These are phyloP conservation scores for Eutypa lata DNA, from an alignment of 2,329 filamentous ascomycete species.

Conservation along the genomic window DNA sequence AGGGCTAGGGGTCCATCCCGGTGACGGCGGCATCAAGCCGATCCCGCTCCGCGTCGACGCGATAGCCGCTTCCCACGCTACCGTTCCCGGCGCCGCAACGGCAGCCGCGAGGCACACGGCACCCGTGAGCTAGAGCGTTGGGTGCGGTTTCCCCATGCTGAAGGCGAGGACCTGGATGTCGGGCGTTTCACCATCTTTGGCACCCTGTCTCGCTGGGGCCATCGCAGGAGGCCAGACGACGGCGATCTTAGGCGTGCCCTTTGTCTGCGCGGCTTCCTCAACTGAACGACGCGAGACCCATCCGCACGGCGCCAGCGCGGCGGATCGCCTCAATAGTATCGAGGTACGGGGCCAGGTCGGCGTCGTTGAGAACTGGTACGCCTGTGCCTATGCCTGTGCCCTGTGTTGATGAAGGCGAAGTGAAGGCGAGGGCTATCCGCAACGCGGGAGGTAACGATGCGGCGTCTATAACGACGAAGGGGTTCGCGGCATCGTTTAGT, in stretches of 20 bases:
- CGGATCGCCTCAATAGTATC: constrained; percentile 49
- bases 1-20: too few relatives aligned
- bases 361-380: not conserved
- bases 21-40: not conserved
- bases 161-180: constrained; percentile 45
- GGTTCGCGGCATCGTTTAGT: constrained; percentile 36
- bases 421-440: not conserved
- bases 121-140: constrained; percentile 50
- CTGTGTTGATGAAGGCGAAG: too few relatives aligned
- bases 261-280: constrained; percentile 27
- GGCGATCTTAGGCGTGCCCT: constrained; percentile 53
- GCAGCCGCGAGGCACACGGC: constrained; percentile 46
- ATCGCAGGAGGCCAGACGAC: constrained; percentile 38
- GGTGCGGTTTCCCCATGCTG: constrained; percentile 49
- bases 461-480: constrained; percentile 48
- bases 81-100: constrained; percentile 37
- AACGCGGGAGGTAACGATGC: constrained; percentile 38
- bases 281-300: constrained; percentile 50
- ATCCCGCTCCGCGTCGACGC: not conserved
- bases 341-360: constrained; percentile 24
- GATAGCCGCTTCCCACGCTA: constrained; percentile 18
- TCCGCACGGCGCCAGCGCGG: constrained; percentile 49
- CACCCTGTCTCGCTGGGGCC: not conserved
- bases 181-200: constrained; percentile 3
- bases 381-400: too few relatives aligned